A percentile compares a stretch with the other conserved stretches of the same genome.
These are phyloP conservation scores for Sugiyamaella paludigena DNA, from an alignment of 1,139 yeast species.

Conservation along the genomic window DNA sequence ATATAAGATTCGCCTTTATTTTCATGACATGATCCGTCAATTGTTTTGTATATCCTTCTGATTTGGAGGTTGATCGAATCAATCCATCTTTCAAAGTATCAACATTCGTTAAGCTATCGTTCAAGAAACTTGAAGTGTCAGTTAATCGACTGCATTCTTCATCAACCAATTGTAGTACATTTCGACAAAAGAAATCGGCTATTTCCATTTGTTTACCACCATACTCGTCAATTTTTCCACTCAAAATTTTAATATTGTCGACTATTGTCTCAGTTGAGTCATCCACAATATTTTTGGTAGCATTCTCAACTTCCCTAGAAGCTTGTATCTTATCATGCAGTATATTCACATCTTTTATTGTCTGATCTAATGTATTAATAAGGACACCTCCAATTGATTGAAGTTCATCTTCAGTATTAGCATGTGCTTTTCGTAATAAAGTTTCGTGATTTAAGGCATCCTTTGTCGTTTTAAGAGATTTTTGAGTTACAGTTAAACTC, in stretches of 20 bases:
- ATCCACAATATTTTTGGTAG: slow-evolving; percentile 21
- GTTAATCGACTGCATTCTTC: slow-evolving; percentile 15
- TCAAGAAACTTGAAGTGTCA: slow-evolving; percentile 17
- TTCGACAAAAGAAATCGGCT: slow-evolving; percentile 6
- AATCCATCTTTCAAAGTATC: slow-evolving; percentile 15
- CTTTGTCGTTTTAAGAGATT: slow-evolving; percentile 24
- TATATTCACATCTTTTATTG: slow-evolving; percentile 29
- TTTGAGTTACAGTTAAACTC: slow-evolving; percentile 24
- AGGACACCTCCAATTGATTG: slow-evolving; percentile 32
- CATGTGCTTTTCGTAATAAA: slow-evolving; percentile 34
- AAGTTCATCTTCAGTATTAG: slow-evolving; percentile 33
- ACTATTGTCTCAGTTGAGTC: slow-evolving; percentile 17
- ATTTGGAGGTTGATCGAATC: slow-evolving; percentile 9
- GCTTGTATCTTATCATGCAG: slow-evolving; percentile 29
- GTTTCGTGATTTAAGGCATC: slow-evolving; percentile 29
- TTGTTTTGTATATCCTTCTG: slow-evolving; percentile 6
- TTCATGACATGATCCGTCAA: slow-evolving; percentile 2
- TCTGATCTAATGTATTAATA: slow-evolving; percentile 30
- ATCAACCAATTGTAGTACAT: slow-evolving; percentile 8
- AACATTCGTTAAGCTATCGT: slow-evolving; percentile 16
- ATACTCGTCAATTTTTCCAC: slow-evolving; percentile 9
- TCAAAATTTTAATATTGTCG: slow-evolving; percentile 7
- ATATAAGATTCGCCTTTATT: slow-evolving; percentile 5
- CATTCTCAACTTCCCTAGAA: slow-evolving; percentile 20
- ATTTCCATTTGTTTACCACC: slow-evolving; percentile 15